Conservation (phyloP, 805 yeast genomes). For the Yarrowia sp. region DNA sequence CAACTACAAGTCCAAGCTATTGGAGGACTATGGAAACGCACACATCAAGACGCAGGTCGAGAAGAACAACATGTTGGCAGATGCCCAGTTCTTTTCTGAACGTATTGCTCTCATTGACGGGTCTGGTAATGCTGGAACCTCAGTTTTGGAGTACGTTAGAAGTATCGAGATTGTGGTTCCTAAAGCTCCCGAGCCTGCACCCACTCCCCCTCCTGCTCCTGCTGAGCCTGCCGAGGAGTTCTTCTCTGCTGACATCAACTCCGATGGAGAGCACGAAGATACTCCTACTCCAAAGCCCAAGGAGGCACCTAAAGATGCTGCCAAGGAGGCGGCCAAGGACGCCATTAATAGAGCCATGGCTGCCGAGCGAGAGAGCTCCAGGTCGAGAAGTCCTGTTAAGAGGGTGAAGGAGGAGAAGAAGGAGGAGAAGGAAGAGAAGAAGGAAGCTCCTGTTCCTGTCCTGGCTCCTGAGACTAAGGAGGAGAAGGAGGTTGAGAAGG, state of each 20-base stretch:
- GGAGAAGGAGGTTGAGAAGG: slow-evolving; percentile 29
- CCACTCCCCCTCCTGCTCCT: neutral
- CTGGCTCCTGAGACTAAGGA: slow-evolving; percentile 29
- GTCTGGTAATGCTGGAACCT: slow-evolving; percentile 29
- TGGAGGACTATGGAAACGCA: slow-evolving; percentile 51
- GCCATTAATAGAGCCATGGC: slow-evolving; percentile 8
- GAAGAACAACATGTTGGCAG: slow-evolving; percentile 52
- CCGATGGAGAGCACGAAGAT: slow-evolving; percentile 19
- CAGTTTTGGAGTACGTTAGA: slow-evolving; percentile 6
- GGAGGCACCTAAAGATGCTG: neutral
- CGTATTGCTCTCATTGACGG: slow-evolving; percentile 53
- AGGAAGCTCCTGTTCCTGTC: slow-evolving; percentile 24
- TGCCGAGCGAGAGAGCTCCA: neutral
- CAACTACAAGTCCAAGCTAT: slow-evolving; percentile 55
- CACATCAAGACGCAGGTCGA: slow-evolving; percentile 34
- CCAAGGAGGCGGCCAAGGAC: slow-evolving; percentile 7
- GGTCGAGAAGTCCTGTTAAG: neutral
- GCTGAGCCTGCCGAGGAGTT: slow-evolving; percentile 9
- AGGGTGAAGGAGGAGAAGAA: neutral
- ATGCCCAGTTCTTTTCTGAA: slow-evolving; percentile 63
- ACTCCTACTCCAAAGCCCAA: neutral
- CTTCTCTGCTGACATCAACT: slow-evolving; percentile 18
- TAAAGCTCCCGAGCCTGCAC: neutral
- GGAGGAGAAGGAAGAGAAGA: slow-evolving; percentile 36
- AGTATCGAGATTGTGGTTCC: slow-evolving; percentile 11